Percentiles rank a stretch among this genome's conserved stretches.
Conservation (phyloP, 2,329 filamentous ascomycete genomes). For the Aspergillus candidus region DNA sequence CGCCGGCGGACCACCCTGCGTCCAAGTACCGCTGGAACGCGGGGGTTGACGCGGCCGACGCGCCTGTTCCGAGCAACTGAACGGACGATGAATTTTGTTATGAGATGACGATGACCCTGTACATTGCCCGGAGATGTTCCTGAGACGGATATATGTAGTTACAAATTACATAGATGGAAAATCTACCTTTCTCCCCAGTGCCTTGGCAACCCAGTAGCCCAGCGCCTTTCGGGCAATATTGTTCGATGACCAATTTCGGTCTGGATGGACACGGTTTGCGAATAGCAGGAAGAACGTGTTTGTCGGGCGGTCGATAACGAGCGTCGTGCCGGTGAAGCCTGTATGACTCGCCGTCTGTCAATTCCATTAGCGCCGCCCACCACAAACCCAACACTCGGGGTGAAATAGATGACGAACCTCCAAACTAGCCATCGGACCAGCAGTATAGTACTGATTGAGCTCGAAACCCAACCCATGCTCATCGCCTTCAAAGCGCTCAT, state of each 20-base stretch:
- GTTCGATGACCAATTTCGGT: constrained; percentile 17
- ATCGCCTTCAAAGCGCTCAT: constrained; percentile 21
- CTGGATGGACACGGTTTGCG: constrained; percentile 22
- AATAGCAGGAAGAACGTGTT: constrained; percentile 22
- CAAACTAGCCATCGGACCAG: constrained; percentile 23
- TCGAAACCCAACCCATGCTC: constrained; percentile 29
- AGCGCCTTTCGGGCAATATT: constrained; percentile 17
- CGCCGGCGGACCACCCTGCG: constrained; percentile 31
- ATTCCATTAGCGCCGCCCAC: too few species aligned
- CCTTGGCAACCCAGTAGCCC: constrained; percentile 20
- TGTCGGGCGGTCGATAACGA: constrained; percentile 19
- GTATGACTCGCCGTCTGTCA: constrained; percentile 19
- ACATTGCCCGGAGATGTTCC: too few species aligned
- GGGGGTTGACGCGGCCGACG: constrained; percentile 27
- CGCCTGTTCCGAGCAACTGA: constrained; percentile 23
- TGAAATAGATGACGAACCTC: too few species aligned
- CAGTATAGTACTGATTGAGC: constrained; percentile 29
- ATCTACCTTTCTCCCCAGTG: constrained; percentile 13
- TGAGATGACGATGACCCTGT: too few species aligned
- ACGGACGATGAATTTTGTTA: too few species aligned
- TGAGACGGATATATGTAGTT: too few species aligned
- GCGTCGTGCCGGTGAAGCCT: constrained; percentile 22
- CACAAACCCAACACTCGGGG: too few species aligned
- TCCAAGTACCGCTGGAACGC: constrained; percentile 34
- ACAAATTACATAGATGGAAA: constrained; percentile 11